A percentile compares a stretch with the other conserved stretches of the same genome.
Evolutionary conservation across 805 yeast genomes (phyloP).

Genomic region (Candida verbasci): DNA sequence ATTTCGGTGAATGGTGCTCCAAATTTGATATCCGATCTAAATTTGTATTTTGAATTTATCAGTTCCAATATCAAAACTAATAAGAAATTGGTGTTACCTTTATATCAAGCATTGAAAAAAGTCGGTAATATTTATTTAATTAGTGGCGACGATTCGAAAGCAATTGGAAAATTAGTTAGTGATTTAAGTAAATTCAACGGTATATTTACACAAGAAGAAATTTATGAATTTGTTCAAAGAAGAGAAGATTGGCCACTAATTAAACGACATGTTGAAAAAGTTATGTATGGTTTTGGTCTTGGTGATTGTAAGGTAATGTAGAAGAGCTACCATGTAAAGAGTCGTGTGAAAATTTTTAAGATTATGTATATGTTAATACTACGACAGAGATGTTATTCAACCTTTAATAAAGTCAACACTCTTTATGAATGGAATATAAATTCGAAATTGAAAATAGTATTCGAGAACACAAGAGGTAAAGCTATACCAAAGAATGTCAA

Average conservation of each 20-base stretch:
- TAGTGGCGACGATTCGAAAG: slow-evolving; percentile 67
- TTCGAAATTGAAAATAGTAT: too few relatives aligned
- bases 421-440: too few relatives aligned
- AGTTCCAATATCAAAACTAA: slow-evolving; percentile 43
- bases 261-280: slow-evolving; percentile 79
- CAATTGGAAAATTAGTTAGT: slow-evolving; percentile 76
- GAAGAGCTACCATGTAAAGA: slow-evolving; percentile 1
- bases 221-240: slow-evolving; percentile 86
- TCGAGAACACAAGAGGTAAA: too few relatives aligned
- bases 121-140: slow-evolving; percentile 82
- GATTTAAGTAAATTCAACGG: slow-evolving; percentile 86
- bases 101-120: slow-evolving; percentile 74
- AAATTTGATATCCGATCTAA: slow-evolving; percentile 75
- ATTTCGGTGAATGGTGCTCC: slow-evolving; percentile 82
- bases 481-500: background rate
- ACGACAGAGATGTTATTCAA: slow-evolving; percentile 6
- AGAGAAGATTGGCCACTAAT: slow-evolving; percentile 83
- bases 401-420: too few relatives aligned
- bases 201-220: slow-evolving; percentile 85
- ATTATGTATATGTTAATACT: slow-evolving; percentile 1
- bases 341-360: slow-evolving; percentile 5
- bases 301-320: slow-evolving; percentile 61
- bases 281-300: slow-evolving; percentile 86
- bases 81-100: slow-evolving; percentile 66
- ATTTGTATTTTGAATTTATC: slow-evolving; percentile 71